Evolutionary conservation across 1,284 basidiomycete species (phyloP), one percentile per base, ranked within the genome.

Genomic region (Tylopilus orsonianus): DNA sequence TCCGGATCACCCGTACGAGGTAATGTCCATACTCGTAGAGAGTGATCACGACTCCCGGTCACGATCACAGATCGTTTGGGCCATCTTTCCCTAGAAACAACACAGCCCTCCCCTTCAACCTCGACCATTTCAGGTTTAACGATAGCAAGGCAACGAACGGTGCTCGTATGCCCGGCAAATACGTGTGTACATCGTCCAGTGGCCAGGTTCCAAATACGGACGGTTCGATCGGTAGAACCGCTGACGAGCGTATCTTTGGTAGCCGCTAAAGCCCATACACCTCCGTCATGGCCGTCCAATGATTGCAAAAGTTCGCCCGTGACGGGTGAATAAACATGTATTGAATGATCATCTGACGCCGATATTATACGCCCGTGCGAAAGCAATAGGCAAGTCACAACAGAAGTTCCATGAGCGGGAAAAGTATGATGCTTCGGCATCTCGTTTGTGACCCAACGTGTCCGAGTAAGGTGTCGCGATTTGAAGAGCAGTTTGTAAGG

Each of bases 301-400:
- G 85, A 81, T 44, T 80, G 83, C 5, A 87, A 69, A 20, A 91
- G 77, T 40, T 82, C 77, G 6, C 94, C 94, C 0, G 87, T 91
- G 20, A 77, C 68, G 14, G 92, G 92, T 22, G 85, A 87, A 67
- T 95, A 96, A 39, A 97, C 83, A 64, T 94, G 90, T 60, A 97
- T 96, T 4, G 90, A 90, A 62, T 95, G 90, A 67, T 93, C 91
- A 65, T 94, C 92, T 1, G 93, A 96, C 8, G 94, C 94, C 5
- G 91, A 93, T 59, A 97, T 93, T 68, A 97, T 92, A 59, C 94
- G 91, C 38, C 90, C 89, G 56, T 85, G 84, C 43, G 94, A 95
- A 72, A 97, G 93, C 61, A 97, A 82, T 41, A 97, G 79, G 68
- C 93, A 96, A 26, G 94, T 97, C 56, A 97, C 92, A 48, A 97